Evolutionary conservation across 2,329 filamentous ascomycete species (phyloP).

Genomic region (Venturia nashicola): DNA sequence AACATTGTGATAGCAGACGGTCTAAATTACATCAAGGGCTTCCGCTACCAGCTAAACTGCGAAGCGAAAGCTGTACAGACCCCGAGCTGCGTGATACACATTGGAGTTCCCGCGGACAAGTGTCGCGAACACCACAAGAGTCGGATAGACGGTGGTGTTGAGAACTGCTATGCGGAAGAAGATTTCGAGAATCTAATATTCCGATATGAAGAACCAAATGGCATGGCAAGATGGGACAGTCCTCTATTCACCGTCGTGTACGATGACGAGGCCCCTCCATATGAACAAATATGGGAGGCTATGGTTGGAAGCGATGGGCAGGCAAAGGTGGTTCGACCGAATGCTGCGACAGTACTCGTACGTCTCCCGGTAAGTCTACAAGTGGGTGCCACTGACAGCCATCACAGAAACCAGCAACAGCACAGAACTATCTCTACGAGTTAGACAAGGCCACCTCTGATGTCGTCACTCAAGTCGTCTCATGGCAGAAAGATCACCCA

Average conservation of each 20-base stretch:
- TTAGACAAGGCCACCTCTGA: constrained; percentile 70
- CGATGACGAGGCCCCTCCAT: constrained; percentile 58
- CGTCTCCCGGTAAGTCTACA: constrained; percentile 4
- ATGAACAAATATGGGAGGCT: constrained; percentile 62
- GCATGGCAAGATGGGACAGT: constrained; percentile 74
- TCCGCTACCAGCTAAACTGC: constrained; percentile 76
- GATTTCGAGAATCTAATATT: constrained; percentile 74
- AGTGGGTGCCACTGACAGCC: background rate
- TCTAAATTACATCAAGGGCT: constrained; percentile 82
- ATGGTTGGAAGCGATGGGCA: constrained; percentile 49
- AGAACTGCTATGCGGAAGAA: constrained; percentile 35
- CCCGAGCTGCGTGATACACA: constrained; percentile 59
- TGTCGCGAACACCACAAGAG: constrained; percentile 50
- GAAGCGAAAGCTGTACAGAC: constrained; percentile 72
- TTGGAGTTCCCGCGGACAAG: constrained; percentile 43
- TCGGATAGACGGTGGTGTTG: constrained; percentile 12
- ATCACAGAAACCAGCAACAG: constrained; percentile 42
- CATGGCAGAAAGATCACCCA: constrained; percentile 52
- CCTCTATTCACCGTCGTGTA: constrained; percentile 69
- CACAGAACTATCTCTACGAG: constrained; percentile 64
- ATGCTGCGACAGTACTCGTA: constrained; percentile 59
- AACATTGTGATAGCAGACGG: constrained; percentile 72
- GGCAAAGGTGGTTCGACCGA: constrained; percentile 56
- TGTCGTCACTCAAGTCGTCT: constrained; percentile 56
- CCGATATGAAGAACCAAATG: constrained; percentile 75